phyloP scores from a whole-genome alignment of 495 filamentous ascomycete genomes.

The Apiosordaria backusii region DNA sequence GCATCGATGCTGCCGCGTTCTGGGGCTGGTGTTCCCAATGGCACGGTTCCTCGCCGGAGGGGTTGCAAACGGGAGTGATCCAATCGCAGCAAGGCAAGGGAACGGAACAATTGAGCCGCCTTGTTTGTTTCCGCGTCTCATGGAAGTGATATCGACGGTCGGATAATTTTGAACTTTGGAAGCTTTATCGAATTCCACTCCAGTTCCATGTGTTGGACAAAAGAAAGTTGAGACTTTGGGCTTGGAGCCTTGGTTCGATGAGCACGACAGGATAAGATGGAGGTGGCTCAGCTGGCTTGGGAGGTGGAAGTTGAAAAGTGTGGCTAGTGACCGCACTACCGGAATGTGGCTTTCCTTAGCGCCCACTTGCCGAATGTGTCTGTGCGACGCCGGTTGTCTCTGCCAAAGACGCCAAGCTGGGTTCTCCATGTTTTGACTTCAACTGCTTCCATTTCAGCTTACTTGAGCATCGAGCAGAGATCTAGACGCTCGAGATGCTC shows the following conservation, averaged over 20 bases:
- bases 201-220: not conserved
- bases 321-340: not conserved
- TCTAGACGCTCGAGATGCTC: not conserved
- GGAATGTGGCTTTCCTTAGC: not conserved
- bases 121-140: not conserved
- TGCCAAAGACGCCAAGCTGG: not conserved
- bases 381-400: not conserved
- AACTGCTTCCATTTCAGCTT: slow-evolving; percentile 7
- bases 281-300: not conserved
- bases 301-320: not conserved
- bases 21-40: slow-evolving; percentile 23
- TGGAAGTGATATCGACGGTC: not conserved
- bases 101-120: slow-evolving; percentile 16
- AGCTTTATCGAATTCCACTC: not conserved
- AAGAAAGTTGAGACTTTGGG: not conserved
- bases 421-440: not conserved
- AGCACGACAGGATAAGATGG: not conserved
- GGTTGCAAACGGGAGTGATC: slow-evolving; percentile 18
- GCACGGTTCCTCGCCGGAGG: slow-evolving; percentile 21
- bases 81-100: slow-evolving; percentile 14
- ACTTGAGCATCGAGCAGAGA: not conserved
- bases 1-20: slow-evolving; percentile 24
- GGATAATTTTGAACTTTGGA: not conserved
- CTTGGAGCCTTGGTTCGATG: not conserved
- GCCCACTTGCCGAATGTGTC: not conserved